Conservation (phyloP, 164 flowering plant species). For the Aristolochia californica region DNA sequence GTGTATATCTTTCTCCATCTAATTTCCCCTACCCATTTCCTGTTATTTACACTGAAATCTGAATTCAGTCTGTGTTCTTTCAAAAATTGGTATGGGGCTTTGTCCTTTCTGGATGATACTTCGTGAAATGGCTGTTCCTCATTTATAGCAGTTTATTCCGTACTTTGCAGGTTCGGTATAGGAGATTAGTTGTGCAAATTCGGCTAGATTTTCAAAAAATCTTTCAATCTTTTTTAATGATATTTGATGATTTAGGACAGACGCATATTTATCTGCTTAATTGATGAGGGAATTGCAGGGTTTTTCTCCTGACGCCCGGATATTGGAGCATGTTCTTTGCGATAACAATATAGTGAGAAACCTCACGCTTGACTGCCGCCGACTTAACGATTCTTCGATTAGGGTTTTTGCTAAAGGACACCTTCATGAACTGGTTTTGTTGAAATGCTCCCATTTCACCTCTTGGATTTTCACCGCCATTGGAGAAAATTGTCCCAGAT, state of each 20-base stretch:
- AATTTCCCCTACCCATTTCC: too few relatives aligned
- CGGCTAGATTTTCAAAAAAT: neutral
- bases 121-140: too few relatives aligned
- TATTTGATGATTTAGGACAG: neutral
- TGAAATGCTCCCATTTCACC: constrained; percentile 21
- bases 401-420: constrained; percentile 12
- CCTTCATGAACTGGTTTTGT: constrained; percentile 24
- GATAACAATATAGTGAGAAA: constrained; percentile 15
- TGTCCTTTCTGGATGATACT: neutral
- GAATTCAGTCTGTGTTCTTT: too few relatives aligned
- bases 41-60: too few relatives aligned
- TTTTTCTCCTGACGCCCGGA: constrained; percentile 19
- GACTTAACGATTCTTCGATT: constrained; percentile 19
- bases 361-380: constrained; percentile 34
- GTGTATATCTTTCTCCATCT: too few relatives aligned
- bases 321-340: constrained; percentile 13
- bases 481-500: constrained; percentile 24
- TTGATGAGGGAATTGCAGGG: constrained; percentile 12
- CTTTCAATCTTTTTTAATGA: neutral
- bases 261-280: neutral
- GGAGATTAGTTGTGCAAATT: neutral
- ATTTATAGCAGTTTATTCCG: neutral
- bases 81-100: neutral
- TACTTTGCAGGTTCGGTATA: neutral
- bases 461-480: constrained; percentile 17